Base-by-base conservation (phyloP, 805 yeast species). In the Yarrowia osloensis region DNA sequence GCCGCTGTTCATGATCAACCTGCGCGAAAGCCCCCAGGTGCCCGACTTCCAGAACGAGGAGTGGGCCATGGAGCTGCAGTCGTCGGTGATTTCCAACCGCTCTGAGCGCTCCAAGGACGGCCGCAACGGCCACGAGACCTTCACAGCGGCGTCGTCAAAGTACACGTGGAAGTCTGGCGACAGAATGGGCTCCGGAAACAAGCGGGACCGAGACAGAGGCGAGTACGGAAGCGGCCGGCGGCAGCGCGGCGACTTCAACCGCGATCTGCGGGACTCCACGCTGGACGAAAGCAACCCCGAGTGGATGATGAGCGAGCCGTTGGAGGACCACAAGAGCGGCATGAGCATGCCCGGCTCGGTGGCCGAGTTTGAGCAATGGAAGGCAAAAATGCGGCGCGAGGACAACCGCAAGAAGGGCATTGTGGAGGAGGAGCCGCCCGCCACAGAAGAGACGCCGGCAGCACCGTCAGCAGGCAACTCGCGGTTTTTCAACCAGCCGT, bases 321-420 rank as follows among this genome's bases (percentile, higher is more conserved):
- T 57, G 63, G 63, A 57, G 63, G 63, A 57, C 37, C 22, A 19
- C 37, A 39, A 57, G 63, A 40, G 63, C 28, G 63, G 63, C 1
- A 40, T 39, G 49, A 40, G 63, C 21, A 57, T 57, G 63, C 47
- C 63, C 4, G 63, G 63, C 35, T 57, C 63, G n/a, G 71, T 71
- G 9, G 72, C 69, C 24, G 74, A 72, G 65, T 73, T 73, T 63
- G 75, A 73, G 70, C 54, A 65, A 54, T 73, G 75, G 75, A 73
- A 73, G 67, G 66, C 66, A 17, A 29, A 46, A 22, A 61, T 61
- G 66, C 39, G 66, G 44, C 54, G 44, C n/a, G 54, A 46, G 13
- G 66, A 61, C 17, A 46, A 46, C 40, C 40, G 66, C 12, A 61
- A 61, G 54, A 44, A 61, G 66, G 54, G 54, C 3, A 40, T 57